A percentile compares a stretch with the other conserved stretches of the same genome.
Evolutionary conservation across 2,329 filamentous ascomycete genomes (phyloP).

Genomic region (Aspergillus udagawae): DNA sequence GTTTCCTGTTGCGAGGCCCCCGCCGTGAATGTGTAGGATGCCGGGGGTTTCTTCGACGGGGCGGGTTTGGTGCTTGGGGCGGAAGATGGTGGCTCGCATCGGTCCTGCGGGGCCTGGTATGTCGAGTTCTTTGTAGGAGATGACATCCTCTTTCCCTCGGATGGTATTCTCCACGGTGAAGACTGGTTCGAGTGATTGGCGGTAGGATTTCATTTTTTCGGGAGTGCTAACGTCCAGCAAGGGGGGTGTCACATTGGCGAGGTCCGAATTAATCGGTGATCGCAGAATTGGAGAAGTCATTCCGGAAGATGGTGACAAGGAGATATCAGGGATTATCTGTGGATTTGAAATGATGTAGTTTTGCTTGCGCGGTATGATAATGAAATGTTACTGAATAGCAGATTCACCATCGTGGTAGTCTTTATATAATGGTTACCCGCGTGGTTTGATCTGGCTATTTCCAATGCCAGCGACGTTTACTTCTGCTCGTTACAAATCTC

Average conservation of each 20-base stretch:
- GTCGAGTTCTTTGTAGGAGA: slow-evolving; percentile 6
- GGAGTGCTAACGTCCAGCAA: neutral
- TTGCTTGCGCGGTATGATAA: too few species aligned
- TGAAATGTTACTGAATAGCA: too few species aligned
- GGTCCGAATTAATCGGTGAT: neutral
- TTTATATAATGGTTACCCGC: too few species aligned
- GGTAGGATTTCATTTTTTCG: neutral
- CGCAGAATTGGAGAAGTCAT: neutral
- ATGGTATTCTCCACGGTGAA: slow-evolving; percentile 3
- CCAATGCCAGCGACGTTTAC: too few species aligned
- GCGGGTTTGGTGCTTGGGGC: slow-evolving; percentile 2
- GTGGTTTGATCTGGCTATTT: too few species aligned
- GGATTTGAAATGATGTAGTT: too few species aligned
- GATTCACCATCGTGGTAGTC: too few species aligned
- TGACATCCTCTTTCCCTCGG: neutral
- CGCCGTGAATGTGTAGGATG: slow-evolving; percentile 65
- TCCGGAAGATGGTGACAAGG: too few species aligned
- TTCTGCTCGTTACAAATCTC: too few species aligned
- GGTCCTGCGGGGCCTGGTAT: slow-evolving; percentile 7
- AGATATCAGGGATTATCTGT: too few species aligned
- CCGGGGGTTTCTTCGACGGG: slow-evolving; percentile 37
- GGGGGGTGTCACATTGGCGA: neutral
- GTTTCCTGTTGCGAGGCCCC: slow-evolving; percentile 61
- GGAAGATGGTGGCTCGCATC: slow-evolving; percentile 6
- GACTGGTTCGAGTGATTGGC: neutral